Base-by-base conservation (phyloP, 768 basidiomycete genomes). In the Hericium rajendrae region DNA sequence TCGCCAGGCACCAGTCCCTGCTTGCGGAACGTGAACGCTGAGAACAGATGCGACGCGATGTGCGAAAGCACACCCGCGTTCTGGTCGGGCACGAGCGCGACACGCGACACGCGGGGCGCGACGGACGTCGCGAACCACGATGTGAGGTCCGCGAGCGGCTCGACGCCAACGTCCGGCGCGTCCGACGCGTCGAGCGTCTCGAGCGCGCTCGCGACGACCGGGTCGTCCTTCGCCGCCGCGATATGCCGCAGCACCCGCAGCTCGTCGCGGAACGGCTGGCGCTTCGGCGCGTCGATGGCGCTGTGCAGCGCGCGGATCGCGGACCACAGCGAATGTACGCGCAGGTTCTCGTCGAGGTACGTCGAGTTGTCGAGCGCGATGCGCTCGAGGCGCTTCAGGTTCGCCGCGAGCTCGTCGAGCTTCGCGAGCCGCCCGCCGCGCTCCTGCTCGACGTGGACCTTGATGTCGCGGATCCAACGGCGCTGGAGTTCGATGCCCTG, bases 401-500 rank as follows among this genome's bases (percentile, higher is more conserved):
- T 86, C 5, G 88, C 83, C 10, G 93, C 86, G 50, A 99, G 85
- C 69, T 94, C 90, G 66, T 95, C 93, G 38, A 99, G 84, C 71
- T 94, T 97, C 48, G 93, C 88, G 10, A 99, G 80, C 55, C 97
- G 88, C 12, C 94, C 94, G 15, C 93, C 93, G 48, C 97, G 92
- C 71, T 99, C 97, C 67, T 92, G 83, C 72, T 99, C 95, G 57
- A 99, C 94, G 61, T 86, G 88, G 52, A 94, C 80, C 74, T 97
- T 97, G 77, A 98, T 85, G 58, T 97, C 93, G 37, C 91, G 85
- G 43, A 99, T 89, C 94, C 95, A 98, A 55, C 91, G 82, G 52
- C 94, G 85, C 69, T 98, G 97, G 22, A 98, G 83, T 72, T 98
- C 97, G 66, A 99, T 93, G 16, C 94, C 97, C 70, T 98, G 94